Evolutionary conservation across 495 filamentous ascomycete genomes (phyloP).

Genomic region (Mytilinidion resinicola): DNA sequence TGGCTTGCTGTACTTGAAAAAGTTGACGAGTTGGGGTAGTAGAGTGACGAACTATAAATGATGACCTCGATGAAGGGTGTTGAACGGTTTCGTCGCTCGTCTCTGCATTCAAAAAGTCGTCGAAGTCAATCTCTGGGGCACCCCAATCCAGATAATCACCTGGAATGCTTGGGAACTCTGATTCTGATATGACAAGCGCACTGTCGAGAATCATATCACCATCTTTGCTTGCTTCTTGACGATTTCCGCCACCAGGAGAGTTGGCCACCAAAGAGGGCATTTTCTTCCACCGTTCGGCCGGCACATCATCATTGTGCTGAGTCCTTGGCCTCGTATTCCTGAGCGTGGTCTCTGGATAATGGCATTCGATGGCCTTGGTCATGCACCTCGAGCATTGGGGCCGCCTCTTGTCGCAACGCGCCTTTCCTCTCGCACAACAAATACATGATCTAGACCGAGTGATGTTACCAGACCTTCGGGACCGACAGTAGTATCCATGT

Average conservation of each 20-base stretch:
- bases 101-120: conserved; percentile 23
- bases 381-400: conserved; percentile 42
- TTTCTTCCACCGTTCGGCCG: background rate
- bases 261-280: conserved; percentile 1
- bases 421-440: conserved; percentile 40
- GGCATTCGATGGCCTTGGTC: conserved; percentile 37
- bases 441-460: conserved; percentile 38
- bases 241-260: conserved; percentile 1
- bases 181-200: conserved; percentile 17
- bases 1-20: conserved; percentile 15
- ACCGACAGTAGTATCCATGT: conserved; percentile 46
- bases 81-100: conserved; percentile 21
- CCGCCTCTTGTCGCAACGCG: conserved; percentile 39
- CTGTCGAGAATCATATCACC: conserved; percentile 6
- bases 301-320: no score
- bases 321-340: conserved; percentile 6
- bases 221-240: conserved; percentile 5
- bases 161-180: conserved; percentile 22
- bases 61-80: conserved; percentile 18
- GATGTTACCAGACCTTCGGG: conserved; percentile 32
- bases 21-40: conserved; percentile 5
- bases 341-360: conserved; percentile 33
- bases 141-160: conserved; percentile 25
- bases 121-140: conserved; percentile 24
- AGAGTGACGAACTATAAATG: conserved; percentile 18